Percentiles rank a stretch among this genome's conserved stretches.
Evolutionary conservation across 2,329 filamentous ascomycete genomes (phyloP).

Genomic region (Mariannaea elegans): DNA sequence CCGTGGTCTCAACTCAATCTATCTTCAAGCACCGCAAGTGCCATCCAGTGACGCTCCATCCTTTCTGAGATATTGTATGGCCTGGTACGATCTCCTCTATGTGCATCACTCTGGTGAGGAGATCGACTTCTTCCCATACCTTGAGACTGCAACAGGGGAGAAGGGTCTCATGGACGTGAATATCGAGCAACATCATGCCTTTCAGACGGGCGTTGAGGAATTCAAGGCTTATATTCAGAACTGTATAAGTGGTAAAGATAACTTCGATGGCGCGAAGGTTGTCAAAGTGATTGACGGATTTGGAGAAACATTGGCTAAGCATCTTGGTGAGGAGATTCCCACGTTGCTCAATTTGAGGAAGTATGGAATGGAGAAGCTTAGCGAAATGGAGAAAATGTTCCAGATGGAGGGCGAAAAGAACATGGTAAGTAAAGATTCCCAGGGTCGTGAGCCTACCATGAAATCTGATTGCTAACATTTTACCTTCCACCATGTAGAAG

Average conservation of each 20-base stretch:
- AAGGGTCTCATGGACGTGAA: slow-evolving; percentile 48
- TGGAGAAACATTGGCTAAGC: neutral
- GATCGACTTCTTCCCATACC: slow-evolving; percentile 44
- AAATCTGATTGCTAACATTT: too few relatives aligned
- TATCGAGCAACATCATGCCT: slow-evolving; percentile 49
- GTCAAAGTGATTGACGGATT: slow-evolving; percentile 10
- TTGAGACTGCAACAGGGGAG: slow-evolving; percentile 45
- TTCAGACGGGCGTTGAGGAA: slow-evolving; percentile 41
- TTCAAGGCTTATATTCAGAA: slow-evolving; percentile 16
- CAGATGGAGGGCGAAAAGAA: slow-evolving; percentile 5
- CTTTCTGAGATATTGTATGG: slow-evolving; percentile 41
- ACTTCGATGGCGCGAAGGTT: neutral
- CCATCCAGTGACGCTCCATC: slow-evolving; percentile 37
- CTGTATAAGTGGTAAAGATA: neutral
- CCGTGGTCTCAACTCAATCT: slow-evolving; percentile 46
- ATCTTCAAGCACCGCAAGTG: slow-evolving; percentile 47
- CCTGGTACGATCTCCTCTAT: slow-evolving; percentile 42
- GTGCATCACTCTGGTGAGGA: slow-evolving; percentile 51
- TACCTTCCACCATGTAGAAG: neutral
- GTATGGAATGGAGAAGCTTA: neutral
- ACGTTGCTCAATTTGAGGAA: slow-evolving; percentile 6
- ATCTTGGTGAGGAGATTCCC: slow-evolving; percentile 10
- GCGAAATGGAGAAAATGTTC: neutral
- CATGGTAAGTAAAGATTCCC: slow-evolving; percentile 5
- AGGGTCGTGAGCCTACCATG: too few relatives aligned